Evolutionary conservation across 2,329 filamentous ascomycete species (phyloP).

Genomic region (Fusarium anthophilum): DNA sequence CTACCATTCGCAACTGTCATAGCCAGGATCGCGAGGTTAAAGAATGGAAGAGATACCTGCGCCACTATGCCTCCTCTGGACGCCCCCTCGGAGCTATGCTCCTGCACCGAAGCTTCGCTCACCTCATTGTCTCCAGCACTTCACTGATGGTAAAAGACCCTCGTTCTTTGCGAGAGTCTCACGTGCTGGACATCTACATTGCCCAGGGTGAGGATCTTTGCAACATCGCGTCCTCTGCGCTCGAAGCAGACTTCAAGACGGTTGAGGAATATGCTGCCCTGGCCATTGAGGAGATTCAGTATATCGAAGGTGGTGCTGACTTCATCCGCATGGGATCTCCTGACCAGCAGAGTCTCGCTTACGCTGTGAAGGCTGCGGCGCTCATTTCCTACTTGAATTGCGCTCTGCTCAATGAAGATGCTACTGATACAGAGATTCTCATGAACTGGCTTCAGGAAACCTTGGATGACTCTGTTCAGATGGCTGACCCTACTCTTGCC

Average conservation of each 20-base stretch:
- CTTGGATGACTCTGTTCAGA: constrained; percentile 80
- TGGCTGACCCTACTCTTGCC: constrained; percentile 81
- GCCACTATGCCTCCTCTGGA: constrained; percentile 81
- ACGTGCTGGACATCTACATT: constrained; percentile 80
- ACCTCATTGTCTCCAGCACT: constrained; percentile 80
- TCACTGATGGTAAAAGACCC: constrained; percentile 75
- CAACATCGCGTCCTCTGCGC: constrained; percentile 42
- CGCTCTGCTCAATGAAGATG: constrained; percentile 80
- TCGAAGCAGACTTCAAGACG: constrained; percentile 63
- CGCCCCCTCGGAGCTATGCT: constrained; percentile 91
- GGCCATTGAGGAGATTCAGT: constrained; percentile 82
- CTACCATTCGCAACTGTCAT: constrained; percentile 84
- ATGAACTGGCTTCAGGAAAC: constrained; percentile 88
- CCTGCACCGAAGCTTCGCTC: constrained; percentile 87
- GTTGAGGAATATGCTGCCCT: constrained; percentile 75
- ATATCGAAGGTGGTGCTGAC: constrained; percentile 88
- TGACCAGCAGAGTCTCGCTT: constrained; percentile 87
- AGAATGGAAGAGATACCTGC: constrained; percentile 89
- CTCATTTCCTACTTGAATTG: constrained; percentile 89
- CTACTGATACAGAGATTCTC: constrained; percentile 80
- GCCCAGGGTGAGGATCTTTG: constrained; percentile 60
- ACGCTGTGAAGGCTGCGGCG: constrained; percentile 84
- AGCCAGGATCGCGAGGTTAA: constrained; percentile 71
- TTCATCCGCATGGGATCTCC: constrained; percentile 83
- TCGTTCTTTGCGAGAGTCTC: constrained; percentile 65